Conservation (phyloP, 2,329 filamentous ascomycete species). For the Alternaria rosae region DNA sequence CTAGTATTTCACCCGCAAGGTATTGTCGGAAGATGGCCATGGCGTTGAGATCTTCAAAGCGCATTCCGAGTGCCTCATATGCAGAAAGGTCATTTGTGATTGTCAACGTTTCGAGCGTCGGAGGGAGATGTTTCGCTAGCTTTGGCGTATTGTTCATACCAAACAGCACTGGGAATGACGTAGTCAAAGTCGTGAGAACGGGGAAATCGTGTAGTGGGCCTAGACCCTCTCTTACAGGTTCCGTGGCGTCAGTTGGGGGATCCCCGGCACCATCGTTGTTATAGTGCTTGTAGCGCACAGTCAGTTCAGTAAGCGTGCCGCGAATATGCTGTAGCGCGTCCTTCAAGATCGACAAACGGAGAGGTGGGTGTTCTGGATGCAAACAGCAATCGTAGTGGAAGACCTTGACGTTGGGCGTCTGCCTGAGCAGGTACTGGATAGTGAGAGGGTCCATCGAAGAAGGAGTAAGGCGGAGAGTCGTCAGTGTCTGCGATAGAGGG, state of each 20-base stretch:
- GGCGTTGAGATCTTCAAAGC: not conserved
- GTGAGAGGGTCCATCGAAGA: not conserved
- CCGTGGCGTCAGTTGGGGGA: not conserved
- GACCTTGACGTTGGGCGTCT: not conserved
- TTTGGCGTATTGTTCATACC: not conserved
- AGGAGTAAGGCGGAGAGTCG: not conserved
- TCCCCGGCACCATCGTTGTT: not conserved
- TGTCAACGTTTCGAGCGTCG: not conserved
- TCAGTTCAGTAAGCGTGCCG: not conserved
- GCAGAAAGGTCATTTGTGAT: not conserved
- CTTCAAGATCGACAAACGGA: not conserved
- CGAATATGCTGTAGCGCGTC: not conserved
- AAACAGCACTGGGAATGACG: not conserved
- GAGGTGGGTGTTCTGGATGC: not conserved
- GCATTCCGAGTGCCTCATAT: not conserved
- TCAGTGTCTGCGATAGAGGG: constrained; percentile 1
- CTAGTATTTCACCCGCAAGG: not conserved
- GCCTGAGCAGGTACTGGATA: not conserved
- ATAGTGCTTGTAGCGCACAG: not conserved
- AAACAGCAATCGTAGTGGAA: constrained; percentile 3
- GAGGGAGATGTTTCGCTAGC: not conserved
- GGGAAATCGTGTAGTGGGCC: not conserved
- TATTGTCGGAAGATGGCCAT: not conserved
- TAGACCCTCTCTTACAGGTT: not conserved
- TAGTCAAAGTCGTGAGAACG: not conserved